Percentiles rank a stretch among this genome's conserved stretches.
Conservation (phyloP, 2,329 filamentous ascomycete genomes). For the Fusarium xyrophilum region DNA sequence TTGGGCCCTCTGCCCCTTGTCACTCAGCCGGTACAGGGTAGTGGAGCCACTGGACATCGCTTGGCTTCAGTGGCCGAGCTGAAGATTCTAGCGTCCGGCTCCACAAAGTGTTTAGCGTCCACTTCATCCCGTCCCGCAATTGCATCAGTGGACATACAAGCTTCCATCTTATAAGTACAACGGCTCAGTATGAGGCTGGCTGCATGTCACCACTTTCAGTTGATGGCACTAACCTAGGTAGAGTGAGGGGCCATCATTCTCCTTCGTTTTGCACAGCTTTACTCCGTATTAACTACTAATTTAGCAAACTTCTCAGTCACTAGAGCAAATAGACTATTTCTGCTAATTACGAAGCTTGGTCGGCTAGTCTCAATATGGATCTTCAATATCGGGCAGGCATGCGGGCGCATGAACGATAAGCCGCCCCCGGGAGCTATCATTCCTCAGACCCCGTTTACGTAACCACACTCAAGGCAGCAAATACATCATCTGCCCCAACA, state of each 20-base stretch:
- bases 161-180: not conserved
- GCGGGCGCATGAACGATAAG: slow-evolving; percentile 42
- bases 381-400: not conserved
- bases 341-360: slow-evolving; percentile 3
- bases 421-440: slow-evolving; percentile 34
- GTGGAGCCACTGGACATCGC: slow-evolving; percentile 25
- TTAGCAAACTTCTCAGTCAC: not conserved
- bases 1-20: slow-evolving; percentile 30
- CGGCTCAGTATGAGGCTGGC: not conserved
- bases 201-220: not conserved
- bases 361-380: slow-evolving; percentile 7
- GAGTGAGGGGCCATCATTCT: not conserved
- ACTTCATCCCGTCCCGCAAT: slow-evolving; percentile 4
- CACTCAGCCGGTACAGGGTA: slow-evolving; percentile 26
- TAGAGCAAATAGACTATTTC: not conserved
- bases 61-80: slow-evolving; percentile 12
- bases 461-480: slow-evolving; percentile 25
- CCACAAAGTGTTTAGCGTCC: slow-evolving; percentile 15
- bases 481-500: slow-evolving; percentile 32
- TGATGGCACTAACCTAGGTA: not conserved
- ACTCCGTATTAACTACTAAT: not conserved
- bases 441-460: slow-evolving; percentile 21
- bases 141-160: not conserved
- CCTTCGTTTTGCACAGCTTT: not conserved
- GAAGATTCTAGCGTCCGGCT: slow-evolving; percentile 17